These are phyloP conservation scores for Spencermartinsiella ligniputridi DNA, from an alignment of 1,139 yeast genomes.

Conservation along the genomic window DNA sequence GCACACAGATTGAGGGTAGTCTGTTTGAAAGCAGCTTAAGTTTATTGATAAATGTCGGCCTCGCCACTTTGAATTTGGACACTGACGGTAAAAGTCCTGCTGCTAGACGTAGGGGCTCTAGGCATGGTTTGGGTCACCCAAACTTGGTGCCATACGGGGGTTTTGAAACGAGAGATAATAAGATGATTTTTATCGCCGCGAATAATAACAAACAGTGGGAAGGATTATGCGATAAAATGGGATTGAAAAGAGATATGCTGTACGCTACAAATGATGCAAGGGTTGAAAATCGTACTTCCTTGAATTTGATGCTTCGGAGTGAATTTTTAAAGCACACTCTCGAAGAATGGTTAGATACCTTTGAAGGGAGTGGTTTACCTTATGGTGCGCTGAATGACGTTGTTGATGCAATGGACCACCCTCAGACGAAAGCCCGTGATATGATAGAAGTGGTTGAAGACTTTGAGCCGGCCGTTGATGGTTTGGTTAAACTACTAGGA, in stretches of 20 bases:
- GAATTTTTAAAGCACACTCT: constrained; percentile 28
- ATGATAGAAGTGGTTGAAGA: constrained; percentile 29
- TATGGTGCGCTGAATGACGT: constrained; percentile 40
- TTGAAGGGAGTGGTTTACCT: constrained; percentile 34
- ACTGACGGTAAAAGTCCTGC: neutral
- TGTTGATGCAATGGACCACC: constrained; percentile 34
- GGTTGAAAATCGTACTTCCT: neutral
- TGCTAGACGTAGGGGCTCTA: constrained; percentile 10
- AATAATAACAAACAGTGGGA: constrained; percentile 37
- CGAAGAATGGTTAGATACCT: constrained; percentile 33
- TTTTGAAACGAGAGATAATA: constrained; percentile 34
- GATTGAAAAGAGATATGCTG: constrained; percentile 32
- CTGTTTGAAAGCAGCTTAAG: constrained; percentile 38
- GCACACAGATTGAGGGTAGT: constrained; percentile 36
- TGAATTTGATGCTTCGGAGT: constrained; percentile 24
- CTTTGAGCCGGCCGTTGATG: constrained; percentile 33
- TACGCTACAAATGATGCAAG: constrained; percentile 10
- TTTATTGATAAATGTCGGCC: constrained; percentile 37
- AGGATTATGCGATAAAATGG: constrained; percentile 31
- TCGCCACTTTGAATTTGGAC: constrained; percentile 35
- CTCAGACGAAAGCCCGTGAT: constrained; percentile 35
- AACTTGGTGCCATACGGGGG: constrained; percentile 40
- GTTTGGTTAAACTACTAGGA: constrained; percentile 33
- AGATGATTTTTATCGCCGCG: constrained; percentile 37
- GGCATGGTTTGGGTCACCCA: constrained; percentile 40